Conservation (phyloP, 768 basidiomycete genomes). For the Calocybe cyanea region DNA sequence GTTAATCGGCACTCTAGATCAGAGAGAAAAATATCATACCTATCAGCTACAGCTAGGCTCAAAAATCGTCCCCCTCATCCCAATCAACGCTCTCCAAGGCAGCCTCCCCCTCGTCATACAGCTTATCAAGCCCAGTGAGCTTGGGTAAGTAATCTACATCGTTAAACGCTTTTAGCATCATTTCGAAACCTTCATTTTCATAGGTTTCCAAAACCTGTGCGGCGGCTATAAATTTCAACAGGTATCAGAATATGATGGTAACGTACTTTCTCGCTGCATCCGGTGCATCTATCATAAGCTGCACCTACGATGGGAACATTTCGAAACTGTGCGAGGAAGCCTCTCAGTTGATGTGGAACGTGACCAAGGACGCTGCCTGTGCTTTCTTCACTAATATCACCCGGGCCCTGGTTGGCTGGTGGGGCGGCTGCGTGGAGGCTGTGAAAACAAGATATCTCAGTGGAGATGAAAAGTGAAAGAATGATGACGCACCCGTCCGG, state of each 20-base stretch:
- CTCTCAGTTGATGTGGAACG: slow-evolving; percentile 93
- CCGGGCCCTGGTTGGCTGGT: slow-evolving; percentile 34
- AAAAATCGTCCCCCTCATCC: slow-evolving; percentile 57
- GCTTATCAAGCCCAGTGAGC: slow-evolving; percentile 74
- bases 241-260: slow-evolving; percentile 6
- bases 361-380: slow-evolving; percentile 72
- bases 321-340: slow-evolving; percentile 83
- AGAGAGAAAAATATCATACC: too few relatives aligned
- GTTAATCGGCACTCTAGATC: too few relatives aligned
- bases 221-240: not conserved
- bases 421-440: slow-evolving; percentile 67
- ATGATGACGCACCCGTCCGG: slow-evolving; percentile 60
- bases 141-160: slow-evolving; percentile 71
- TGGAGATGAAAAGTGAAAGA: not conserved
- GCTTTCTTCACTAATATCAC: slow-evolving; percentile 25
- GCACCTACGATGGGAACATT: slow-evolving; percentile 82
- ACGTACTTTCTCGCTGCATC: slow-evolving; percentile 77
- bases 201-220: slow-evolving; percentile 80
- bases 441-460: not conserved
- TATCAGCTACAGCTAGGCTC: slow-evolving; percentile 1
- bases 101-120: slow-evolving; percentile 73
- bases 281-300: slow-evolving; percentile 86
- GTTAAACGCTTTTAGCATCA: slow-evolving; percentile 80
- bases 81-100: slow-evolving; percentile 71
- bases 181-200: slow-evolving; percentile 70